Conservation (phyloP, 2,329 filamentous ascomycete species). For the Falciphora oryzae region DNA sequence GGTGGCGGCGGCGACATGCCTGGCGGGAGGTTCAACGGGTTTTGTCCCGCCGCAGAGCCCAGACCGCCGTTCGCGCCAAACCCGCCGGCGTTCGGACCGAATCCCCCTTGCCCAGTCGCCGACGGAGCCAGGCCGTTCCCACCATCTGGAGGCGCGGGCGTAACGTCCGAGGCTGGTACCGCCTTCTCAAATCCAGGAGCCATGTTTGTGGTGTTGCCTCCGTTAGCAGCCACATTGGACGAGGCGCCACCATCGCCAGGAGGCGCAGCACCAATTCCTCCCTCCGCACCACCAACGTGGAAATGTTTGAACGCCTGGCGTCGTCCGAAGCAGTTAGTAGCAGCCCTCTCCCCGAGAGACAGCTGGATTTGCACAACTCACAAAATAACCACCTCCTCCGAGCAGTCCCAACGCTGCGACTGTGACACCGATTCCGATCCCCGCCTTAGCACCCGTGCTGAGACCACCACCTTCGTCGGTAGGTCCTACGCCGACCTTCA, state of each 20-base stretch:
- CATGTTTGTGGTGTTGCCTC: conserved; percentile 2
- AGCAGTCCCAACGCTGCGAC: conserved; percentile 11
- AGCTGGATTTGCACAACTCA: not conserved
- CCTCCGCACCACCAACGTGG: conserved; percentile 5
- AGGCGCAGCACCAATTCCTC: not conserved
- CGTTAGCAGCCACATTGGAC: not conserved
- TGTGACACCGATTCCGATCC: conserved; percentile 14
- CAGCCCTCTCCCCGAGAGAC: no score
- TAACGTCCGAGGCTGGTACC: conserved; percentile 1
- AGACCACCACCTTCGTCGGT: conserved; percentile 11
- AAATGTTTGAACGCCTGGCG: conserved; percentile 13
- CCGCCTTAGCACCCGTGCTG: conserved; percentile 15
- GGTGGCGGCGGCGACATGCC: not conserved
- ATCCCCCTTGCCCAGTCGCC: not conserved
- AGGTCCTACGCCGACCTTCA: not conserved
- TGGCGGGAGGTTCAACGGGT: not conserved
- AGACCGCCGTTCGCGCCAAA: not conserved
- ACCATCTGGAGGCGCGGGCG: not conserved
- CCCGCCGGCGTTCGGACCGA: not conserved
- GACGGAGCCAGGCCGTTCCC: not conserved
- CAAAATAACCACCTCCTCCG: conserved; percentile 12
- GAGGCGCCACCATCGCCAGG: conserved; percentile 4
- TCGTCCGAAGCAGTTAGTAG: no score
- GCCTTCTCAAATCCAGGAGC: conserved; percentile 2
- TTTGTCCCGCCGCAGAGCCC: not conserved